Base-by-base conservation (phyloP, 2,329 filamentous ascomycete genomes). In the Xylariaceae sp. region DNA sequence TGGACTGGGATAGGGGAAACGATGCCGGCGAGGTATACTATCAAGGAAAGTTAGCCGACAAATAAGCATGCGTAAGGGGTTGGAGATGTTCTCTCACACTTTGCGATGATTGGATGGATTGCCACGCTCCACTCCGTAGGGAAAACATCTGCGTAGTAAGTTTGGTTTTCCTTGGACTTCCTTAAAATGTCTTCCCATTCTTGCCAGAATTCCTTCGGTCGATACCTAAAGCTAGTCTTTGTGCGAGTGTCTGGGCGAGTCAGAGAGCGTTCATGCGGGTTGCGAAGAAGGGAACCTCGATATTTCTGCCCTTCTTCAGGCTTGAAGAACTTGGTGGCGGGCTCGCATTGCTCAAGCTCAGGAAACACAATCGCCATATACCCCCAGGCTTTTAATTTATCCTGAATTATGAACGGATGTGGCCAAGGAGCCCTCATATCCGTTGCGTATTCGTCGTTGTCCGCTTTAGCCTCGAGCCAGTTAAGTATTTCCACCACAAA, bases 21-120 rank as follows among this genome's bases (percentile, higher is more conserved):
- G 29, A 80, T 64, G 43, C 77, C 77, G 13, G 74, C 73, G 57
- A 73, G 73, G 64, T 77, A 80, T 9, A 80, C 73, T 75, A 42
- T 5, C 20, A 36, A 26, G 18, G 27, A 1, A 5, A 47, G 11
- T 35, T 30, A 30, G 32, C 18, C 11, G 16, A 16, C 15, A 10
- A 26, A 10, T 20, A 10, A 43, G 20, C 21, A 24, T 8, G 15
- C 6, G 24, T 13, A 6, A 44, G 24, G 3, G 24, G 11, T 11
- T 6, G 27, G 16, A 26, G 41, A 32, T 20, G 10, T 18, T 9
- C 27, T 20, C 62, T 59, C 48, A 61, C 62, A 24, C 54, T 72
- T 71, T 1, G 74, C 73, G 41, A 79, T 66, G 13, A 73, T 73
- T 6, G 74, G 75, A 1, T 76, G 68, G 16, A 72, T 65, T 6